These are phyloP conservation scores for Astraeus odoratus DNA, from an alignment of 768 basidiomycete genomes.

Conservation along the genomic window DNA sequence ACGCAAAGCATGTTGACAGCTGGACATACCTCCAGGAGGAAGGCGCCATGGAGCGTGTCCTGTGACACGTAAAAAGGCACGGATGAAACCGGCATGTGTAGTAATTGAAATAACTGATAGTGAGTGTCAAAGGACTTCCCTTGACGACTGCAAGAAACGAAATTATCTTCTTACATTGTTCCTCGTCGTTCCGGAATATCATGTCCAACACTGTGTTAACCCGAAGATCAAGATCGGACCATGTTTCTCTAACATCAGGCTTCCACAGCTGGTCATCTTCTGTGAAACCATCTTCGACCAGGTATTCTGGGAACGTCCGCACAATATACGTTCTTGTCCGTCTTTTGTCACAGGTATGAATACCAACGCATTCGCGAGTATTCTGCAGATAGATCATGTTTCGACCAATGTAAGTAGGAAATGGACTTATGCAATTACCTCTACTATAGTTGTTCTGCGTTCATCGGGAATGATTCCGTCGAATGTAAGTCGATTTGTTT, in stretches of 20 bases:
- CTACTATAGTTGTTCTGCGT: slow-evolving; percentile 40
- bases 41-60: slow-evolving; percentile 40
- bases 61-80: slow-evolving; percentile 44
- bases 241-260: slow-evolving; percentile 46
- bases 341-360: slow-evolving; percentile 68
- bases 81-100: slow-evolving; percentile 57
- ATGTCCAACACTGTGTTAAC: slow-evolving; percentile 46
- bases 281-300: slow-evolving; percentile 48
- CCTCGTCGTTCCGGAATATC: slow-evolving; percentile 41
- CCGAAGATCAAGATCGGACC: slow-evolving; percentile 37
- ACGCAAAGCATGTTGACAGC: too few relatives aligned
- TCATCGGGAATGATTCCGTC: slow-evolving; percentile 26
- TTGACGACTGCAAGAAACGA: too few relatives aligned
- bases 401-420: neutral
- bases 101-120: slow-evolving; percentile 64
- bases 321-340: slow-evolving; percentile 42
- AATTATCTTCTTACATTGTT: slow-evolving; percentile 41
- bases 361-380: slow-evolving; percentile 57
- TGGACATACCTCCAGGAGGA: slow-evolving; percentile 63
- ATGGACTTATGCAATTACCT: slow-evolving; percentile 38
- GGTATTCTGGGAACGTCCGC: slow-evolving; percentile 40
- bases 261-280: slow-evolving; percentile 63
- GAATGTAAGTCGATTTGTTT: slow-evolving; percentile 51
- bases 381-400: slow-evolving; percentile 39
- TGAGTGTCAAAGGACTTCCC: too few relatives aligned